Evolutionary conservation across 2,329 filamentous ascomycete species (phyloP).

Genomic region (Pseudomassariella vexata): DNA sequence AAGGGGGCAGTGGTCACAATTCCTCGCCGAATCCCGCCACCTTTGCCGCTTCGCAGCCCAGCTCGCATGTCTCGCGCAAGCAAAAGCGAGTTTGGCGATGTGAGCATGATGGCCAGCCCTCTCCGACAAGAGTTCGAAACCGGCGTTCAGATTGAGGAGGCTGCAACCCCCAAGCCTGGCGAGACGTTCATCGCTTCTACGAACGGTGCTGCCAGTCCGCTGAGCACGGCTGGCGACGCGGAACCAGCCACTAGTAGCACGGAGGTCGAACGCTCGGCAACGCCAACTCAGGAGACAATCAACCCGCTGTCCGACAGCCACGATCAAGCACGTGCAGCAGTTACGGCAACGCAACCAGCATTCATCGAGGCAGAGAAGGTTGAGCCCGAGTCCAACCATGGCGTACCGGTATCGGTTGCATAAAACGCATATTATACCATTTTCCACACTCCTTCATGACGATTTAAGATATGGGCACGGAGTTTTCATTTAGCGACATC

Average conservation of each 20-base stretch:
- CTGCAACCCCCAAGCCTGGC: constrained; percentile 17
- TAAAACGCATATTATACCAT: background rate
- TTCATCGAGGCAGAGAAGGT: background rate
- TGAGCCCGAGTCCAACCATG: background rate
- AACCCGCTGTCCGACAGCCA: too few species aligned
- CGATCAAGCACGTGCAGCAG: too few species aligned
- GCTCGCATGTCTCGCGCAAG: constrained; percentile 52
- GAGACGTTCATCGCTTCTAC: constrained; percentile 5
- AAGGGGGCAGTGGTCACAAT: constrained; percentile 81
- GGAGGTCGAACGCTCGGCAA: background rate
- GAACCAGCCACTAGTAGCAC: background rate
- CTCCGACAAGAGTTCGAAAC: constrained; percentile 41
- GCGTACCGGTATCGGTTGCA: background rate
- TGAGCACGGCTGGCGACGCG: too few species aligned
- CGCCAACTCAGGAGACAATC: background rate
- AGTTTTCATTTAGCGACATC: constrained; percentile 3
- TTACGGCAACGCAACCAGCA: background rate
- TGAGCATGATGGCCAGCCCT: constrained; percentile 45
- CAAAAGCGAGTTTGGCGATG: constrained; percentile 53
- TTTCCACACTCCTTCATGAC: constrained; percentile 2
- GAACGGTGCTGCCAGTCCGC: background rate
- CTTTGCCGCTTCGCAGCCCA: constrained; percentile 72
- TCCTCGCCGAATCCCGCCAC: constrained; percentile 71
- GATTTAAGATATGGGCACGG: constrained; percentile 5
- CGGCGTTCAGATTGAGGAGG: constrained; percentile 13